These are phyloP conservation scores for Termitomyces sp. DNA, from an alignment of 768 basidiomycete species.

Conservation along the genomic window DNA sequence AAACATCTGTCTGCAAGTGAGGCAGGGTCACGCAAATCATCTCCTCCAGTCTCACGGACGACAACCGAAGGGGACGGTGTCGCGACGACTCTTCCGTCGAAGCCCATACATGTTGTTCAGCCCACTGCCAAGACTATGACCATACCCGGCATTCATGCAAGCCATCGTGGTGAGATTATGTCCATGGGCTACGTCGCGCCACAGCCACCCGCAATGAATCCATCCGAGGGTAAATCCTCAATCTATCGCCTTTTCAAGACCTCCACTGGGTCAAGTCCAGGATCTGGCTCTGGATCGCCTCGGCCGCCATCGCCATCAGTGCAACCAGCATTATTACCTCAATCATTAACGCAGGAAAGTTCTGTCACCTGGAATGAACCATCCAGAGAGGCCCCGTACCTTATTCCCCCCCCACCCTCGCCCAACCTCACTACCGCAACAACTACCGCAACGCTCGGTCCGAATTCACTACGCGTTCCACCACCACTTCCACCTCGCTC, in stretches of 20 bases:
- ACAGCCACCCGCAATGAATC: constrained; percentile 25
- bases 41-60: constrained; percentile 32
- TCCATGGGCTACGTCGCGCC: constrained; percentile 75
- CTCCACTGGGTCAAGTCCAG: constrained; percentile 26
- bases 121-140: constrained; percentile 80
- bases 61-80: constrained; percentile 29
- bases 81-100: constrained; percentile 17
- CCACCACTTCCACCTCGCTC: constrained; percentile 50
- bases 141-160: constrained; percentile 84
- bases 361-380: constrained; percentile 2
- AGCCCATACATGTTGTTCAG: constrained; percentile 64
- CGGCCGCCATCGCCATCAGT: constrained; percentile 1
- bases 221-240: constrained; percentile 41
- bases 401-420: background rate
- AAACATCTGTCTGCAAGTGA: constrained; percentile 11
- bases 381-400: background rate
- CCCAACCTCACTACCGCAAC: background rate
- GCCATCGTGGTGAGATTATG: constrained; percentile 82
- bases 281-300: constrained; percentile 10
- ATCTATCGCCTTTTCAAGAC: constrained; percentile 77
- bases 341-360: constrained; percentile 7
- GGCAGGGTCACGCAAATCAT: constrained; percentile 17
- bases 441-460: background rate
- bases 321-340: constrained; percentile 5
- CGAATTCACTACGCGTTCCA: constrained; percentile 32